These are phyloP conservation scores for Sugiyamaella castrensis DNA, from an alignment of 1,139 yeast species.

Conservation along the genomic window DNA sequence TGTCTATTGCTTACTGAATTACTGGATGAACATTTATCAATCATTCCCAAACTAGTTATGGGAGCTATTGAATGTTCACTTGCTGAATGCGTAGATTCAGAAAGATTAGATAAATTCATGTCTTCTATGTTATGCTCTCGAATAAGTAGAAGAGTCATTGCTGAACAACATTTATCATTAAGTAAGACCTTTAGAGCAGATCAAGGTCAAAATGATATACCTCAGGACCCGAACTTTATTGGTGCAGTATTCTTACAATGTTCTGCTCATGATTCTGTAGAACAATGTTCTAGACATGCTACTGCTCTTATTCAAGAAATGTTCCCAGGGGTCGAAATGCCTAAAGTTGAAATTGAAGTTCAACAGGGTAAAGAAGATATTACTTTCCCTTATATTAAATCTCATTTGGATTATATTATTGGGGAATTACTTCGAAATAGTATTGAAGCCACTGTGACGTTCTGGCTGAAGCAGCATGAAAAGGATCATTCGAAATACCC, in stretches of 20 bases:
- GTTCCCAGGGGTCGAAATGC: slow-evolving; percentile 59
- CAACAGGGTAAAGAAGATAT: slow-evolving; percentile 41
- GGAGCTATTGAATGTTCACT: slow-evolving; percentile 84
- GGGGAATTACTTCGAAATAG: slow-evolving; percentile 87
- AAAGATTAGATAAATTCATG: slow-evolving; percentile 66
- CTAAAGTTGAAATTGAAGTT: slow-evolving; percentile 73
- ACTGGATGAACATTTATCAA: slow-evolving; percentile 69
- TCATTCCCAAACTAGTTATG: slow-evolving; percentile 86
- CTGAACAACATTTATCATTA: slow-evolving; percentile 83
- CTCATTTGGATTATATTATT: slow-evolving; percentile 79
- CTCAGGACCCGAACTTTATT: slow-evolving; percentile 59
- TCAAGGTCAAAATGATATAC: slow-evolving; percentile 25
- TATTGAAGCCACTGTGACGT: slow-evolving; percentile 68
- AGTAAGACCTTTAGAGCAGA: slow-evolving; percentile 54
- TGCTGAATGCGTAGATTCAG: slow-evolving; percentile 57
- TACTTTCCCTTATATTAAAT: slow-evolving; percentile 75
- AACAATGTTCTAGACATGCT: slow-evolving; percentile 53
- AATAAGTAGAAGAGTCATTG: slow-evolving; percentile 82
- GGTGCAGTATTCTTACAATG: slow-evolving; percentile 86
- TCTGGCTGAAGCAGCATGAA: slow-evolving; percentile 30
- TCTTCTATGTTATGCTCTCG: slow-evolving; percentile 77
- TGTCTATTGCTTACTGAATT: slow-evolving; percentile 60
- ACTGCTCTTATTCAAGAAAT: slow-evolving; percentile 39
- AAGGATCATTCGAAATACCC: slow-evolving; percentile 35
- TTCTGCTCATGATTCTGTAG: slow-evolving; percentile 67